Evolutionary conservation across 108 stramenopile genomes (phyloP).

Genomic region (Cyclotella atomus): DNA sequence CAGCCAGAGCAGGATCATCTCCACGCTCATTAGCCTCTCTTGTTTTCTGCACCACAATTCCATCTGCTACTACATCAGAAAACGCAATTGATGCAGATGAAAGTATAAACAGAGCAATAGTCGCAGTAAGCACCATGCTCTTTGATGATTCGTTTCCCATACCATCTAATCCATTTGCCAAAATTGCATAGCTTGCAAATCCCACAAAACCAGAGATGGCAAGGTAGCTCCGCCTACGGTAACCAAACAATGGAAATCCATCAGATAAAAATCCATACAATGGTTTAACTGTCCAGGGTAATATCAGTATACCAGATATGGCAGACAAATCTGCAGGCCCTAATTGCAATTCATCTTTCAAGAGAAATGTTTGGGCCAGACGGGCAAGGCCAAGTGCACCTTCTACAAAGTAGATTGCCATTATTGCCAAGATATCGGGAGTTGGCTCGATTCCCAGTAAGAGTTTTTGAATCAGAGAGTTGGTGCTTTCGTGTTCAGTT

Average conservation of each 20-base stretch:
- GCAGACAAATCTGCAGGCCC: constrained; percentile 91
- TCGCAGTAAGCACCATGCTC: constrained; percentile 35
- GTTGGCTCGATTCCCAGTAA: constrained; percentile 81
- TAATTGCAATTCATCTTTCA: constrained; percentile 94
- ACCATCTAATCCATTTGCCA: constrained; percentile 60
- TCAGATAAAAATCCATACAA: constrained; percentile 93
- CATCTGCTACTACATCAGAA: constrained; percentile 96
- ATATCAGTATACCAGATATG: constrained; percentile 81
- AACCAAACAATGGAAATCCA: constrained; percentile 89
- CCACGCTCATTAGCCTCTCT: constrained; percentile 59
- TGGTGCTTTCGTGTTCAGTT: not conserved
- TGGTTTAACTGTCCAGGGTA: constrained; percentile 95
- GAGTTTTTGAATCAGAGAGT: constrained; percentile 28
- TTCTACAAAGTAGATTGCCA: constrained; percentile 94
- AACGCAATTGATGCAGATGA: constrained; percentile 87
- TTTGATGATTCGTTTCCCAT: constrained; percentile 15
- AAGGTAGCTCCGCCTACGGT: constrained; percentile 84
- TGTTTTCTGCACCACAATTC: constrained; percentile 92
- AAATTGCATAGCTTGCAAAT: constrained; percentile 57
- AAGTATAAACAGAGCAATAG: constrained; percentile 64
- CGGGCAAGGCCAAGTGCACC: constrained; percentile 94
- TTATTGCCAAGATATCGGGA: constrained; percentile 86
- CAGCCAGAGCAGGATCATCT: constrained; percentile 68
- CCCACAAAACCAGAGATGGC: constrained; percentile 74
- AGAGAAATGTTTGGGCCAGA: constrained; percentile 91